Conservation (phyloP, 1,139 yeast genomes). For the Sugiyamaella grinbergsii region DNA sequence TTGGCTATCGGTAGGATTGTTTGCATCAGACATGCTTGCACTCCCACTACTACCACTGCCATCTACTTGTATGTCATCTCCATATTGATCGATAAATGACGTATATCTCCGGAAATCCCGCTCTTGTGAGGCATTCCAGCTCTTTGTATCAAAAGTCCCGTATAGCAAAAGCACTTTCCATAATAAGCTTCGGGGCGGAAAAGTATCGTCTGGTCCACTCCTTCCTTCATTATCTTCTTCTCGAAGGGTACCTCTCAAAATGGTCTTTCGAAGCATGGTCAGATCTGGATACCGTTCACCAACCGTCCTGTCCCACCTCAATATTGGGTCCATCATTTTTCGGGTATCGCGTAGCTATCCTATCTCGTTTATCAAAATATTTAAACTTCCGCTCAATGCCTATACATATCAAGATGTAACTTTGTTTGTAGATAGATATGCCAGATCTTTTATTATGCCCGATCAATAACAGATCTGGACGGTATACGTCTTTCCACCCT, state of each 20-base stretch:
- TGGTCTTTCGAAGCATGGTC: slow-evolving; percentile 22
- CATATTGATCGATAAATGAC: slow-evolving; percentile 20
- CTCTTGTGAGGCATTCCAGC: slow-evolving; percentile 29
- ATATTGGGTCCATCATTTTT: slow-evolving; percentile 6
- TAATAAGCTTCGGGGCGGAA: slow-evolving; percentile 33
- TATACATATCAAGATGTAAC: too few relatives aligned
- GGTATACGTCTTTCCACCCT: neutral
- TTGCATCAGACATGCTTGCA: neutral
- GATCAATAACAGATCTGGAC: slow-evolving; percentile 5
- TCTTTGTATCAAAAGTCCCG: slow-evolving; percentile 29
- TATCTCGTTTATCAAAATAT: neutral
- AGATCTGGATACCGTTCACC: slow-evolving; percentile 26
- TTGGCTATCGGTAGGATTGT: neutral
- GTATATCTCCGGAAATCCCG: slow-evolving; percentile 24
- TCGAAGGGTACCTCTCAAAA: slow-evolving; percentile 25
- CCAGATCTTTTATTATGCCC: neutral
- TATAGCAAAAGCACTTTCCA: slow-evolving; percentile 36
- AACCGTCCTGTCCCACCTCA: slow-evolving; percentile 22
- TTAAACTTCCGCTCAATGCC: too few relatives aligned
- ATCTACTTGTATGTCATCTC: slow-evolving; percentile 8
- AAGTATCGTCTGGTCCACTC: slow-evolving; percentile 14
- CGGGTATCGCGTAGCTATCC: too few relatives aligned
- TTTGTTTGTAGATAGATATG: too few relatives aligned
- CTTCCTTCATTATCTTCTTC: slow-evolving; percentile 11
- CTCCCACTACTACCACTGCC: neutral